Evolutionary conservation across 2,329 filamentous ascomycete genomes (phyloP).

Genomic region (Stromatinia cepivora): DNA sequence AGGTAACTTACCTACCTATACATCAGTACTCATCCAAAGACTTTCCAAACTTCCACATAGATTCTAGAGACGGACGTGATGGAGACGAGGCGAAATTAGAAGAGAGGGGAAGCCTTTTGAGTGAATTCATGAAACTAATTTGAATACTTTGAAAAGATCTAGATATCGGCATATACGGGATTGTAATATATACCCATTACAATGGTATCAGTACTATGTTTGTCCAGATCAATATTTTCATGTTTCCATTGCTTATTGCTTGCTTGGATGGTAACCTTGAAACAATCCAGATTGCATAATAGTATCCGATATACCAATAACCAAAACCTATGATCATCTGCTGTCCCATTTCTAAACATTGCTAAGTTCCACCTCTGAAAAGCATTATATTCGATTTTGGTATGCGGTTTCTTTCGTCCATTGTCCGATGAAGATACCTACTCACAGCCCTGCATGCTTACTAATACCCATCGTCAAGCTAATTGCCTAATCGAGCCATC

Average conservation of each 20-base stretch:
- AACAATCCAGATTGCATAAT: no score
- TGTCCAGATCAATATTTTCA: no score
- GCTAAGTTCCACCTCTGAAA: no score
- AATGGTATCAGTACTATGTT: no score
- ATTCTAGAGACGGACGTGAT: background rate
- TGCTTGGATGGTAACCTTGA: no score
- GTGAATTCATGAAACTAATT: background rate
- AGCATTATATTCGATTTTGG: background rate
- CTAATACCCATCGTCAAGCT: background rate
- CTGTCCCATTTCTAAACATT: no score
- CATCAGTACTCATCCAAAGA: background rate
- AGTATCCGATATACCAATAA: no score
- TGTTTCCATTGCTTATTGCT: no score
- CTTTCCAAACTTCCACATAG: background rate
- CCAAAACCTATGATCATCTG: no score
- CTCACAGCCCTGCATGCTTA: background rate
- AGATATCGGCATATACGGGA: background rate
- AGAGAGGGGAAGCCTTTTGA: background rate
- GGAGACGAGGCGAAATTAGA: background rate
- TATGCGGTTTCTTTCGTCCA: no score
- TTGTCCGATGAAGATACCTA: background rate
- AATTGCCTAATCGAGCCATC: conserved; percentile 17
- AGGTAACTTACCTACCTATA: no score
- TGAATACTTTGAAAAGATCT: background rate
- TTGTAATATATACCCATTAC: background rate